phyloP scores from a whole-genome alignment of 148 eudicot species.

The Dysphania ambrosioides region DNA sequence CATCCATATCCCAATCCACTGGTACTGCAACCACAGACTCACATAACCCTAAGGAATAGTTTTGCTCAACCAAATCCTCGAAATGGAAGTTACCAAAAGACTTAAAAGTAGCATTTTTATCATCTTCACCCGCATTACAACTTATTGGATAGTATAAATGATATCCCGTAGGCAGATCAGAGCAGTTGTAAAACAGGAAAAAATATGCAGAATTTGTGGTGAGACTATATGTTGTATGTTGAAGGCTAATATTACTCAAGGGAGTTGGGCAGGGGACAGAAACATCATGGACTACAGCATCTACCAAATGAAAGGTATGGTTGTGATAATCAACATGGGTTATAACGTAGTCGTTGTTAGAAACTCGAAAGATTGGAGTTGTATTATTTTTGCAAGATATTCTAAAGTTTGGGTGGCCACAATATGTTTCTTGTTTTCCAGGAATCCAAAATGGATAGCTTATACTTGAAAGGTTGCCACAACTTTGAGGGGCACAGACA shows the following conservation, averaged over 20 bases:
- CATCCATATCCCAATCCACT: slow-evolving; percentile 13
- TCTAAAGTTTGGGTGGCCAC: slow-evolving; percentile 35
- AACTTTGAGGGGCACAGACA: slow-evolving; percentile 34
- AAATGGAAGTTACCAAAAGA: slow-evolving; percentile 44
- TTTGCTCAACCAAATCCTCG: slow-evolving; percentile 25
- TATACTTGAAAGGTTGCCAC: slow-evolving; percentile 40
- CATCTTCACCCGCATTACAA: slow-evolving; percentile 25
- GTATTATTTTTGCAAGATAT: slow-evolving; percentile 28
- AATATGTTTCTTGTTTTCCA: slow-evolving; percentile 29
- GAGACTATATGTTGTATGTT: slow-evolving; percentile 31
- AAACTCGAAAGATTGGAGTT: slow-evolving; percentile 28
- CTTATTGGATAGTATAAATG: slow-evolving; percentile 17
- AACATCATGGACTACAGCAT: slow-evolving; percentile 26
- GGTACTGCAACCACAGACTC: slow-evolving; percentile 33
- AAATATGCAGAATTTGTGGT: slow-evolving; percentile 27
- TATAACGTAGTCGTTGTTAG: slow-evolving; percentile 36
- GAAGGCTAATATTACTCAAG: slow-evolving; percentile 31
- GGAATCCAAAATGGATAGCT: slow-evolving; percentile 48
- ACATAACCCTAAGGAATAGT: slow-evolving; percentile 34
- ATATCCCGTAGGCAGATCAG: slow-evolving; percentile 12
- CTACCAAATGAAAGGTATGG: slow-evolving; percentile 34
- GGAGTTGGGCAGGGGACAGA: slow-evolving; percentile 37
- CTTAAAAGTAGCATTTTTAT: slow-evolving; percentile 13
- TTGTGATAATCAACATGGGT: slow-evolving; percentile 31
- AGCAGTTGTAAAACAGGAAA: slow-evolving; percentile 39